phyloP scores from a whole-genome alignment of 2,329 filamentous ascomycete species.

The Penicillium thymicola region DNA sequence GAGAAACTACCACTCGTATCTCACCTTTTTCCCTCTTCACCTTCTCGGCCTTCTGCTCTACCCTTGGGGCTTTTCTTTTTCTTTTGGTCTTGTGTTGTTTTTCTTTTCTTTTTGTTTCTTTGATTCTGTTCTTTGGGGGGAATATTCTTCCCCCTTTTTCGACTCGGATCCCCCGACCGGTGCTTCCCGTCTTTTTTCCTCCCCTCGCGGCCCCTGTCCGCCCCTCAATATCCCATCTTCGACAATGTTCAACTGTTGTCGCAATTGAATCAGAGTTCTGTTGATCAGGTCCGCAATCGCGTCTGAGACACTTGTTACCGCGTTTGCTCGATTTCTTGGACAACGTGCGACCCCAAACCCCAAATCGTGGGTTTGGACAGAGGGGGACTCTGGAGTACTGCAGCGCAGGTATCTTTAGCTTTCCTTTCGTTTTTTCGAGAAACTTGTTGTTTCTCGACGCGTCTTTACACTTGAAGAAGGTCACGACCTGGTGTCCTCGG shows the following conservation, averaged over 20 bases:
- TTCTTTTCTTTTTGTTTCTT: conserved; percentile 13
- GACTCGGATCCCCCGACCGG: conserved; percentile 13
- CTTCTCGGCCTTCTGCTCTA: conserved; percentile 11
- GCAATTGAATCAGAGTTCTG: conserved; percentile 16
- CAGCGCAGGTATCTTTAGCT: conserved; percentile 30
- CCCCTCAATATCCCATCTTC: conserved; percentile 23
- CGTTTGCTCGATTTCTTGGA: conserved; percentile 24
- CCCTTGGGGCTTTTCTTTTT: conserved; percentile 10
- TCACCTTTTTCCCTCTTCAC: conserved; percentile 18
- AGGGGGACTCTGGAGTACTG: conserved; percentile 25
- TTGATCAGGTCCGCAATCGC: conserved; percentile 20
- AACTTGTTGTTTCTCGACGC: conserved; percentile 16
- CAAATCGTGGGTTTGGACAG: conserved; percentile 22
- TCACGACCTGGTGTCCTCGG: conserved; percentile 22
- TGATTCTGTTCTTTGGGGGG: conserved; percentile 4
- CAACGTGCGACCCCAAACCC: conserved; percentile 23
- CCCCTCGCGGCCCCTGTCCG: conserved; percentile 30
- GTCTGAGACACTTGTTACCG: conserved; percentile 22
- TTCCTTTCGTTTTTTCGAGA: conserved; percentile 14
- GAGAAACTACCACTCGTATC: conserved; percentile 17
- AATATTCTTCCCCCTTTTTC: conserved; percentile 13
- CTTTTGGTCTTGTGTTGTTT: conserved; percentile 13
- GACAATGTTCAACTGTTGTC: conserved; percentile 20
- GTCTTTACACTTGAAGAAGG: conserved; percentile 10
- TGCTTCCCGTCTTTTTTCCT: conserved; percentile 18